Percentiles rank a stretch among this genome's conserved stretches.
phyloP scores from a whole-genome alignment of 306 rosid species.

The Corylus heterophylla region DNA sequence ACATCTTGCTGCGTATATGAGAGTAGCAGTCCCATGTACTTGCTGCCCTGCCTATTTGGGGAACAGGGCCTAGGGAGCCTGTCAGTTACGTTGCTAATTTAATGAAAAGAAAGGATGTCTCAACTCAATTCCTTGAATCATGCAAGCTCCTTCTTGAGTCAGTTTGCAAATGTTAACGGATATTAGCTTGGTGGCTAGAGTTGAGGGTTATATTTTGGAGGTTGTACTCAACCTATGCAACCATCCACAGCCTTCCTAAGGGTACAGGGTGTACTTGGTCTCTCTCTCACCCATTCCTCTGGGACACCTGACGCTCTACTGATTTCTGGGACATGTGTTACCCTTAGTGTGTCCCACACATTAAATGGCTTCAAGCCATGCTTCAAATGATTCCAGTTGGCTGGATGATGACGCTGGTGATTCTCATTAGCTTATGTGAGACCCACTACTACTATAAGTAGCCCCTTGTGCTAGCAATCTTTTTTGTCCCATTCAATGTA shows the following conservation, averaged over 20 bases:
- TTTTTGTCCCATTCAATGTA: background rate
- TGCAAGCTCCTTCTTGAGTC: background rate
- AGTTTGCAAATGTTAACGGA: background rate
- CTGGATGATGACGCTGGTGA: background rate
- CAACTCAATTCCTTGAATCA: background rate
- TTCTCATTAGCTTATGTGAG: background rate
- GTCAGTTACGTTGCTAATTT: background rate
- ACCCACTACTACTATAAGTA: background rate
- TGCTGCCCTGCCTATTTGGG: background rate
- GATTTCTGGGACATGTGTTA: background rate
- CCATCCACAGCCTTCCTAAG: background rate
- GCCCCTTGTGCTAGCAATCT: background rate
- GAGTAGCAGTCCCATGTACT: background rate
- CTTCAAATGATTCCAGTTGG: constrained; percentile 4
- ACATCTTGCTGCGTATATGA: background rate
- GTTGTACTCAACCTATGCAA: background rate
- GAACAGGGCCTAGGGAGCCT: constrained; percentile 8
- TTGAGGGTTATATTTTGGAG: background rate
- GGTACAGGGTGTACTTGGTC: background rate
- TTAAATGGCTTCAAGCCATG: background rate
- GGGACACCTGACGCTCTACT: background rate
- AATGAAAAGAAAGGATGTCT: background rate
- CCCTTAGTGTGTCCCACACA: background rate
- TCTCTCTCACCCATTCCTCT: background rate
- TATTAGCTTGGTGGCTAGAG: background rate